Base-by-base conservation (phyloP, 1,139 yeast species). In the Meyerozyma elateridarum region DNA sequence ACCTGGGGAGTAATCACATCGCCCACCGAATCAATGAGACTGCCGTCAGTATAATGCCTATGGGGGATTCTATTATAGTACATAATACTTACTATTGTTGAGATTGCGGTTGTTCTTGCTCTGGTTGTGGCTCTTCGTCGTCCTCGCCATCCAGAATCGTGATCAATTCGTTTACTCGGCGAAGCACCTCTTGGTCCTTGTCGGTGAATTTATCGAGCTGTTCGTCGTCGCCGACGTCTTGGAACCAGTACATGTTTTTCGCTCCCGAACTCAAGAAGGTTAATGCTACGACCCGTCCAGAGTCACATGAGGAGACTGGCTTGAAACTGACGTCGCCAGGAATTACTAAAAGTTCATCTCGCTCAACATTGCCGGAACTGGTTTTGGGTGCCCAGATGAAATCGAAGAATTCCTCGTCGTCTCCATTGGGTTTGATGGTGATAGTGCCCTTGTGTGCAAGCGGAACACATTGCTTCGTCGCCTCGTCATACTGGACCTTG, bases 241-340 rank as follows among this genome's bases (percentile, higher is more conserved):
- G 98, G 60, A 91, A 66, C 98, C 98, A 91, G 59, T 81, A 91
- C 56, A 89, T 68, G 50, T 76, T 76, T 54, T 81, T 82, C 37
- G 89, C 88, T 26, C 95, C 93, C 5, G 95, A 83, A 40, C 91
- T 79, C 48, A 75, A 66, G 56, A 88, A 88, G 36, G 84, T 77
- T 55, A 91, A 70, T 36, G 88, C 85, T 56, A 82, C 83, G 17
- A 91, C 88, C 41, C 98, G 68, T 8, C 97, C 97, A 3, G 87
- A 77, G 32, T 67, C 73, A 53, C 95, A 83, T 15, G 89, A 77
- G 32, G 70, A 61, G 28, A 88, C 76, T 36, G 76, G 87, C 37
- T 75, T 74, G 79, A 94, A 85, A 29, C 81, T 76, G 27, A 89
- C 94, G 52, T 91, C 97, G 2, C 96, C 97, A 0, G 96, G 96